Evolutionary conservation across 2,329 filamentous ascomycete species (phyloP).

Genomic region (Onygenales sp.): DNA sequence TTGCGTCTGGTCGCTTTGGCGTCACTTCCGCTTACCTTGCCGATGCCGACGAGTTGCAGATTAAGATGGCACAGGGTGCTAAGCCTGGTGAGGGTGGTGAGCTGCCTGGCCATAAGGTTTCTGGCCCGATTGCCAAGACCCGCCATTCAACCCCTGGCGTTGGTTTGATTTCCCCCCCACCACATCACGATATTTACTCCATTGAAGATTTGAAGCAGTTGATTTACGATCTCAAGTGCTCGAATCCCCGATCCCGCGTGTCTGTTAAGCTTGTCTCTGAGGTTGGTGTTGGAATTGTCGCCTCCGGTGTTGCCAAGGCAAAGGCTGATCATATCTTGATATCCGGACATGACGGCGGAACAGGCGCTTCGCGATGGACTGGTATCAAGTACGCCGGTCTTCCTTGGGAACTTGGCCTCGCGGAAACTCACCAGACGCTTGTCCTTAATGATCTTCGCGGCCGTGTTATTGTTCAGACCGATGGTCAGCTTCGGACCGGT

Average conservation of each 20-base stretch:
- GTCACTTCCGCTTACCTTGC: conserved; percentile 91
- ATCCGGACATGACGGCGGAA: conserved; percentile 93
- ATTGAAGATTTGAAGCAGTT: conserved; percentile 97
- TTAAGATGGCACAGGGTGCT: conserved; percentile 98
- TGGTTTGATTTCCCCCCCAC: conserved; percentile 88
- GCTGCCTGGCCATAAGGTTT: conserved; percentile 93
- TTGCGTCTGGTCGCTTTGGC: conserved; percentile 91
- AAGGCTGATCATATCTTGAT: conserved; percentile 96
- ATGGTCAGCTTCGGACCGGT: conserved; percentile 86
- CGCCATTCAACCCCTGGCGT: conserved; percentile 94
- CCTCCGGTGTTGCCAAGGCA: conserved; percentile 93
- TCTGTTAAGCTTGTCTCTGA: conserved; percentile 98
- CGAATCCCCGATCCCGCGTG: conserved; percentile 81
- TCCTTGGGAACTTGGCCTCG: conserved; percentile 92
- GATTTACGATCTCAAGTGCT: conserved; percentile 96
- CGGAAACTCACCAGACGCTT: conserved; percentile 92
- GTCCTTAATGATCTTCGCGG: conserved; percentile 93
- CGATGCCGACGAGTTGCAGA: conserved; percentile 91
- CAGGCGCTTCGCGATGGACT: conserved; percentile 93
- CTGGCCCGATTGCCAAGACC: conserved; percentile 84
- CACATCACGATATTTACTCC: conserved; percentile 97
- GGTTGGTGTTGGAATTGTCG: conserved; percentile 94
- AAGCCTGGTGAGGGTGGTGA: conserved; percentile 98
- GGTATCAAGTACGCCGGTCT: conserved; percentile 98
- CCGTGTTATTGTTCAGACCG: conserved; percentile 90